Evolutionary conservation across 1,139 yeast species (phyloP), one percentile per base, ranked within the genome.

Genomic region (Scheffersomyces illinoinensis): DNA sequence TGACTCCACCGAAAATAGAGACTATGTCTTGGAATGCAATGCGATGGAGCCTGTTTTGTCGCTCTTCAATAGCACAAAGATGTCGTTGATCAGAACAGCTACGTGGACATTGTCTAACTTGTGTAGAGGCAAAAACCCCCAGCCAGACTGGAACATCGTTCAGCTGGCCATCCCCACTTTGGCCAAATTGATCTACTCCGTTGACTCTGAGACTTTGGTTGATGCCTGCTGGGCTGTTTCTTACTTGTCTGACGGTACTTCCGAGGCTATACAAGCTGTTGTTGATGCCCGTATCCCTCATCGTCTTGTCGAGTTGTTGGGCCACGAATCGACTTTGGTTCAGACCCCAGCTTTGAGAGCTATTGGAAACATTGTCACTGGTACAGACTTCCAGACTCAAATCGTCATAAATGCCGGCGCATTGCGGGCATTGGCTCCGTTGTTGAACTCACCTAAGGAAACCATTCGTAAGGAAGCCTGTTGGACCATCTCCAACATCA

Each of bases 221-320:
- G 99, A 95, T 76, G 97, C 99, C 53, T 93, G 98, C 79, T 96
- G 99, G 99, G 98, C 99, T 24, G 93, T 96, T 58, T 91, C 97
- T 1, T 96, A 95, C 74, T 80, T 95, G 61, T 88, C 96, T 57
- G 99, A 95, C 75, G 99, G 99, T 54, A 86, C 96, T 50, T 83
- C 91, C 64, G 95, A 90, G 69, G 93, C 97, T 55, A 95, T 95
- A 69, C 98, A 95, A 79, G 97, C 98, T 10, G 98, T 96, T 56
- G 90, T 96, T 65, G 98, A 95, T 72, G 97, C 96, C 43, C 89
- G 98, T 72, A 93, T 96, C 65, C 98, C 99, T 61, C 89, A 92
- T 68, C 87, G 98, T 73, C 83, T 95, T 63, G 98, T 95, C 52
- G 98, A 95, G 76, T 83, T 95, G 67, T 84, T 93, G 71, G 86